A percentile compares a stretch with the other conserved stretches of the same genome.
phyloP scores from a whole-genome alignment of 2,329 filamentous ascomycete species.

The Aspergillus luchuensis region DNA sequence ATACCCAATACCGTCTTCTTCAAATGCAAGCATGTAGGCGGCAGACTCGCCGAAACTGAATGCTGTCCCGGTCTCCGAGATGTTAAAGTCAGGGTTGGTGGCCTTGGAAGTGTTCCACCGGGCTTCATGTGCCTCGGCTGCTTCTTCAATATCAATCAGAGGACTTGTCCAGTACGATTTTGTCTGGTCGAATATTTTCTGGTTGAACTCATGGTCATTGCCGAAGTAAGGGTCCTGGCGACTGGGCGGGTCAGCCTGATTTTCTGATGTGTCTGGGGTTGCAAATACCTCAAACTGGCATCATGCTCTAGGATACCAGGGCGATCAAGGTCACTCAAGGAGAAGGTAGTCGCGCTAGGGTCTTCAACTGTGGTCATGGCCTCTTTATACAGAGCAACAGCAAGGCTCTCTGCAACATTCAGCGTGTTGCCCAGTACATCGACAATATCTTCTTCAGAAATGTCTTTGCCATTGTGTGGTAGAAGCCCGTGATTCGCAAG shows the following conservation, averaged over 20 bases:
- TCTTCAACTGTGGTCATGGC: constrained; percentile 22
- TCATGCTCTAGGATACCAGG: constrained; percentile 26
- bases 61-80: constrained; percentile 9
- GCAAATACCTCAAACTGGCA: constrained; percentile 26
- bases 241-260: not conserved
- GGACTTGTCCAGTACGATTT: constrained; percentile 15
- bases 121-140: constrained; percentile 13
- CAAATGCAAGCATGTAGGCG: not conserved
- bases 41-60: constrained; percentile 17
- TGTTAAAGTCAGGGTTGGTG: constrained; percentile 9
- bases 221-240: constrained; percentile 20
- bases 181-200: constrained; percentile 19
- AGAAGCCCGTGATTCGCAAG: constrained; percentile 56
- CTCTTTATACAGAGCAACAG: constrained; percentile 22
- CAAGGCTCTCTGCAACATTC: constrained; percentile 24
- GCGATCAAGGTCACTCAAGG: constrained; percentile 10
- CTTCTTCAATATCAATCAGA: constrained; percentile 12
- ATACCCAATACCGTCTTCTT: not conserved
- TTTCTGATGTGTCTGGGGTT: not conserved
- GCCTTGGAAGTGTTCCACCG: constrained; percentile 15
- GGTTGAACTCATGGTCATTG: constrained; percentile 19
- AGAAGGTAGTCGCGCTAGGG: constrained; percentile 25
- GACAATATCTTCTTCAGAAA: constrained; percentile 29
- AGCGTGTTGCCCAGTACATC: constrained; percentile 10
- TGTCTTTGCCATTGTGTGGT: constrained; percentile 49